Evolutionary conservation across 208 protist species (phyloP), one percentile per base, ranked within the genome.

Genomic region (Phytomonas serpens): DNA sequence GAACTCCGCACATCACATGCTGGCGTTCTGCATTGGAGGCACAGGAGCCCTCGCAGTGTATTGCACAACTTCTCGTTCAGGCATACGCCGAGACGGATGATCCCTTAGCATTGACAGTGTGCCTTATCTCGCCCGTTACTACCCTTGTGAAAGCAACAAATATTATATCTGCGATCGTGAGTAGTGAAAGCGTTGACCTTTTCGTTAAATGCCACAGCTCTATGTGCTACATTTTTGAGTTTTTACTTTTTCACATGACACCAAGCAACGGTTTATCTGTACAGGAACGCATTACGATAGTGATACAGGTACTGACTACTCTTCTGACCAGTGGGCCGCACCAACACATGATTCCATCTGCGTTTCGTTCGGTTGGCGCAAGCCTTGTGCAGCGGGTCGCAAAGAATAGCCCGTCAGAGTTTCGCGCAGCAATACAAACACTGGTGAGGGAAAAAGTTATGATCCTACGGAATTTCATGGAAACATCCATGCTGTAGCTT

Each of bases 401-500:
- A 42, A 67, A 40, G 23, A 57, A 76, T 14, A 67, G 85, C 61
- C 67, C 78, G 13, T 31, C 40, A 32, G 76, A 79, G 67, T 66
- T 94, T 71, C 76, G 76, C 30, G 72, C 31, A 33, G 84, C 77
- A 19, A 90, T 94, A 79, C 89, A 82, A 32, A 73, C 65, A 4
- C 75, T 94, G 0, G 71, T 67, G 0, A 14, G 68, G 1, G 75
- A 73, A 13, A 80, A 85, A 30, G 84, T 81, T 3, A 47, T 72
- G 29, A 36, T 67, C 69, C 77, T 94, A 71, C 77, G 89, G 33
- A 38, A 62, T 51, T 86, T 94, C 67, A 92, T 94, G 89, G 79
- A 89, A 61, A 73, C 65, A 63, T 83, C 83, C 19, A 19, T 57
- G 19, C 16, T 57, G 47, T 57, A 57, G 47, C 47, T 19, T 57